Base-by-base conservation (phyloP, 129 eudicot species). In the Flaveria trinervia region DNA sequence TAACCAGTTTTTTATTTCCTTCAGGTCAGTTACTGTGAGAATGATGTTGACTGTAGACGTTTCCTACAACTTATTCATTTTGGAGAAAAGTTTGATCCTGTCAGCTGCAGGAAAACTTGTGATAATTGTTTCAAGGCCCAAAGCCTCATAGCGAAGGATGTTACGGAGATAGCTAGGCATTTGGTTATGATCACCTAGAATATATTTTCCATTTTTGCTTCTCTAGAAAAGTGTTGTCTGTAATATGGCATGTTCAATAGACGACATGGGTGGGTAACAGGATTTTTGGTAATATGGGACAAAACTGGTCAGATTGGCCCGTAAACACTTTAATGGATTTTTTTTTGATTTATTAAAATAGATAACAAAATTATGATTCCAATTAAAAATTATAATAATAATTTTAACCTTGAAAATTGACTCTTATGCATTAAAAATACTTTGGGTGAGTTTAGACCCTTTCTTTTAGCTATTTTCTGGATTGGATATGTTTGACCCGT, bases 21-120 rank as follows among this genome's bases (percentile, higher is more conserved):
- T 56, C 90, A 93, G 98, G 97, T 91, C 86, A 87, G 90, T 84
- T 93, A 91, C 84, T 90, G 93, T 68, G 98, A 93, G 75, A 93
- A 93, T 82, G 96, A 91, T 41, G 96, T 91, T 57, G 98, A 93
- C 72, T 93, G 98, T 73, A 86, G 98, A 25, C 97, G 98, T 79
- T 84, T 83, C 73, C 86, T 90, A 75, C 98, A 93, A 77, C 96
- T 93, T 54, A 77, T 89, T 81, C 97, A 93, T 84, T 93, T 93
- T 81, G 98, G 98, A 18, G 98, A 93, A 68, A 93, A 84, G 23
- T 93, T 93, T 84, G 86, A 93, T 77, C 76, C 96, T 51, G 64
- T 61, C 41, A 85, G 79, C 77, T 93, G 98, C 80, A 78, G 55
- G 65, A 87, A 87, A 85, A 91, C 97, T 76, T 93, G 98, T 71